phyloP scores from a whole-genome alignment of 495 filamentous ascomycete species.

The Lophiotrema nucula region DNA sequence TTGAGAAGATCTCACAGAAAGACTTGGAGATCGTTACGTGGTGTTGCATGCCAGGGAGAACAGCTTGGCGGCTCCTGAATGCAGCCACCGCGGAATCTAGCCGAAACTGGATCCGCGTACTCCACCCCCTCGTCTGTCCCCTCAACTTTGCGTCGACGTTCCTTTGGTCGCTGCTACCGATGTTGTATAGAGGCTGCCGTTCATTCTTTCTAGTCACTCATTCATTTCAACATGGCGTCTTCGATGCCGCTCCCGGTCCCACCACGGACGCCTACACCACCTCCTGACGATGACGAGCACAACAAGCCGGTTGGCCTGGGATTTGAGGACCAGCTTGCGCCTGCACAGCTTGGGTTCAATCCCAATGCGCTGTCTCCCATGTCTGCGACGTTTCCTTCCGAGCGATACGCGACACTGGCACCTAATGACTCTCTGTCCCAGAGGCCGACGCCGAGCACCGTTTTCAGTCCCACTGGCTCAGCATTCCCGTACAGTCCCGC shows the following conservation, averaged over 20 bases:
- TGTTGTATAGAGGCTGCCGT: too few species aligned
- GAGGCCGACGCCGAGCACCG: constrained; percentile 24
- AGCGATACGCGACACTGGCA: constrained; percentile 31
- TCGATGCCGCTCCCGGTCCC: constrained; percentile 61
- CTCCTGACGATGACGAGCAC: constrained; percentile 53
- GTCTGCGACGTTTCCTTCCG: constrained; percentile 51
- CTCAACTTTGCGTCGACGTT: neutral
- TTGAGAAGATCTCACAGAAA: too few species aligned
- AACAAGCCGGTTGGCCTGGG: constrained; percentile 39
- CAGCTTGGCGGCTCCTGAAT: neutral
- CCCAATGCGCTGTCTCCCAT: constrained; percentile 65
- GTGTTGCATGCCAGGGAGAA: too few species aligned
- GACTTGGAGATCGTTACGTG: too few species aligned
- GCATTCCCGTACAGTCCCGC: constrained; percentile 28
- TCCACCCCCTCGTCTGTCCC: neutral
- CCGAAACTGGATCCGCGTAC: neutral
- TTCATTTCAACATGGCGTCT: constrained; percentile 51
- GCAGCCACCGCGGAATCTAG: neutral
- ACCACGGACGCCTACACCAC: constrained; percentile 68
- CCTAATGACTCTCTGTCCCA: constrained; percentile 30
- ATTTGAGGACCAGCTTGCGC: constrained; percentile 38
- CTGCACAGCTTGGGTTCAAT: constrained; percentile 50
- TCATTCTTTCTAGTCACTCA: constrained; percentile 13
- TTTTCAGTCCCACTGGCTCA: constrained; percentile 24
- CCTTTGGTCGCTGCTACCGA: too few species aligned